phyloP scores from a whole-genome alignment of 345 rosid species.

The Sonneratia alba region DNA sequence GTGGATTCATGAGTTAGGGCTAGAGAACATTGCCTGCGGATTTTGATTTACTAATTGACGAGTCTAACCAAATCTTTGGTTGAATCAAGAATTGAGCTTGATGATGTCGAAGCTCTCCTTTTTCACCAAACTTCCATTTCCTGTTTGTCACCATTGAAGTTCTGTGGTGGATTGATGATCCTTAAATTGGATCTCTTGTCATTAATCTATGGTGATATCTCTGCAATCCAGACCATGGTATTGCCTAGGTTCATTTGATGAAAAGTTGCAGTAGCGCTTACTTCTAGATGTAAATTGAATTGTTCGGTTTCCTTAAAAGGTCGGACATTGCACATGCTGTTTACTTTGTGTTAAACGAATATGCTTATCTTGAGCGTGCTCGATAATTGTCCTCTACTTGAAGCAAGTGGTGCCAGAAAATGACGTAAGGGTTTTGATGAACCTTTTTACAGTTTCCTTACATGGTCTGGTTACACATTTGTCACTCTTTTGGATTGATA shows the following conservation, averaged over 20 bases:
- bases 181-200: neutral
- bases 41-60: neutral
- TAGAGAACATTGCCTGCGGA: neutral
- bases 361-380: neutral
- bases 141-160: neutral
- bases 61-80: neutral
- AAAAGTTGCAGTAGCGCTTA: neutral
- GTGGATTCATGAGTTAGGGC: neutral
- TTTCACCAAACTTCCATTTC: neutral
- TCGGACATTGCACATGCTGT: slow-evolving; percentile 12
- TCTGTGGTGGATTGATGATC: neutral
- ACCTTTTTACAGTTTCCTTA: neutral
- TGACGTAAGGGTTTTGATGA: neutral
- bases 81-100: neutral
- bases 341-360: neutral
- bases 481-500: neutral
- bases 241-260: neutral
- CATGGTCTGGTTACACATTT: neutral
- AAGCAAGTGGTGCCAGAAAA: slow-evolving; percentile 4
- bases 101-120: neutral
- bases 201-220: neutral
- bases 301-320: slow-evolving; percentile 10
- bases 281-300: slow-evolving; percentile 14
- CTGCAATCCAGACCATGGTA: neutral
- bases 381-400: neutral